Evolutionary conservation across 768 basidiomycete species (phyloP).

Genomic region (Neoboletus brunneissimus): DNA sequence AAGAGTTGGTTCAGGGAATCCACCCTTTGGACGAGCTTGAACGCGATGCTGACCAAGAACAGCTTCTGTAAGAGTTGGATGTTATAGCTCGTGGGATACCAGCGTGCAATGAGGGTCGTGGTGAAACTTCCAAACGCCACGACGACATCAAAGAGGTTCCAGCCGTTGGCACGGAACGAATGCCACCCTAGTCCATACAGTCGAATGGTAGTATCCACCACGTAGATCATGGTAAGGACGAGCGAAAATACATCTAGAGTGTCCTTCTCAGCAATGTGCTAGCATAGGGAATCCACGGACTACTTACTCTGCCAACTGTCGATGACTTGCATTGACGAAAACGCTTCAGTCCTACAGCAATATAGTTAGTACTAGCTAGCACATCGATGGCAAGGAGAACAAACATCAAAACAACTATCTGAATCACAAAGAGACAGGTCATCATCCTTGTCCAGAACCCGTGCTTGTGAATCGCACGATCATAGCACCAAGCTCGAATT

Average conservation of each 20-base stretch:
- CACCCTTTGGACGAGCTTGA: conserved; percentile 90
- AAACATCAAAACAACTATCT: conserved; percentile 81
- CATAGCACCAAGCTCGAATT: conserved; percentile 84
- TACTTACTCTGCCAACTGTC: conserved; percentile 61
- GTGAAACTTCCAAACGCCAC: conserved; percentile 79
- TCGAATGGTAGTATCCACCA: conserved; percentile 75
- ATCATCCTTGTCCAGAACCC: conserved; percentile 88
- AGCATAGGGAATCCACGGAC: not conserved
- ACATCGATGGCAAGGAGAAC: conserved; percentile 25
- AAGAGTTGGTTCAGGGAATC: conserved; percentile 91
- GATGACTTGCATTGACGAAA: conserved; percentile 48
- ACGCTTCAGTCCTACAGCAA: conserved; percentile 71
- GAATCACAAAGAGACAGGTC: conserved; percentile 74
- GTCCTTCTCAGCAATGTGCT: conserved; percentile 6
- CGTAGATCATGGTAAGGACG: conserved; percentile 64
- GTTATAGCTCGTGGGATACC: conserved; percentile 47
- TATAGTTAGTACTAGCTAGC: not conserved
- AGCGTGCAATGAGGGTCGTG: conserved; percentile 73
- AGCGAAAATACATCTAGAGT: conserved; percentile 75
- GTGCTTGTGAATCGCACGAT: conserved; percentile 86
- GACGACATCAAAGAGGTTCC: conserved; percentile 89
- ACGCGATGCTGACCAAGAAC: conserved; percentile 88
- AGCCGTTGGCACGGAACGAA: conserved; percentile 86
- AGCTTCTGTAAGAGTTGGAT: conserved; percentile 78
- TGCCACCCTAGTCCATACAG: conserved; percentile 79